These are phyloP conservation scores for Penicillium verhagenii DNA, from an alignment of 495 filamentous ascomycete species.

Conservation along the genomic window DNA sequence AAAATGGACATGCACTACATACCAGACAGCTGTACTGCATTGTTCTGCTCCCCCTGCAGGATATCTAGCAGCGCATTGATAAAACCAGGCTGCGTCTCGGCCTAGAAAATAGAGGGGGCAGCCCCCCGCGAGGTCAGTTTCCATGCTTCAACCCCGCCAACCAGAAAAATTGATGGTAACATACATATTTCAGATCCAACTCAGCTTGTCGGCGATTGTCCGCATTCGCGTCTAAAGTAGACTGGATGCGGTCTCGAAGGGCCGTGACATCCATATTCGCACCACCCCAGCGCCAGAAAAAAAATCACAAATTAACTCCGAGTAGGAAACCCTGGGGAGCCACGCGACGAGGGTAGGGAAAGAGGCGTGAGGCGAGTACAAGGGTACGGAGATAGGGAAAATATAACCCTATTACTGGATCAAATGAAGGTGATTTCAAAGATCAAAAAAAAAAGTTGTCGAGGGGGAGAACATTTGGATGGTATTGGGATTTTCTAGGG, in stretches of 20 bases:
- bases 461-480: constrained; percentile 18
- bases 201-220: constrained; percentile 84
- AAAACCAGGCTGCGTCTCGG: constrained; percentile 87
- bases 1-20: constrained; percentile 27
- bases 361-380: background rate
- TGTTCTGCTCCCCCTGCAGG: constrained; percentile 80
- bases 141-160: constrained; percentile 14
- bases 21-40: constrained; percentile 84
- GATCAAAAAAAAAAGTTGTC: constrained; percentile 1
- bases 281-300: constrained; percentile 38
- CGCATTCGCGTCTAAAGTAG: constrained; percentile 82
- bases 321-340: constrained; percentile 15
- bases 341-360: constrained; percentile 12
- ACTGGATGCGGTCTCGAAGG: constrained; percentile 82
- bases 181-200: constrained; percentile 89
- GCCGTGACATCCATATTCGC: constrained; percentile 79
- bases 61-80: constrained; percentile 89
- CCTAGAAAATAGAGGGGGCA: constrained; percentile 51
- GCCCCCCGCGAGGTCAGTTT: constrained; percentile 17
- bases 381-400: constrained; percentile 18
- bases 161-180: constrained; percentile 32
- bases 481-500: constrained; percentile 43
- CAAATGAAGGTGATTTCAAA: constrained; percentile 20
- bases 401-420: constrained; percentile 12
- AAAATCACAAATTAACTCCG: constrained; percentile 21